Evolutionary conservation across 495 filamentous ascomycete genomes (phyloP).

Genomic region (Thermochaetoides thermophila): DNA sequence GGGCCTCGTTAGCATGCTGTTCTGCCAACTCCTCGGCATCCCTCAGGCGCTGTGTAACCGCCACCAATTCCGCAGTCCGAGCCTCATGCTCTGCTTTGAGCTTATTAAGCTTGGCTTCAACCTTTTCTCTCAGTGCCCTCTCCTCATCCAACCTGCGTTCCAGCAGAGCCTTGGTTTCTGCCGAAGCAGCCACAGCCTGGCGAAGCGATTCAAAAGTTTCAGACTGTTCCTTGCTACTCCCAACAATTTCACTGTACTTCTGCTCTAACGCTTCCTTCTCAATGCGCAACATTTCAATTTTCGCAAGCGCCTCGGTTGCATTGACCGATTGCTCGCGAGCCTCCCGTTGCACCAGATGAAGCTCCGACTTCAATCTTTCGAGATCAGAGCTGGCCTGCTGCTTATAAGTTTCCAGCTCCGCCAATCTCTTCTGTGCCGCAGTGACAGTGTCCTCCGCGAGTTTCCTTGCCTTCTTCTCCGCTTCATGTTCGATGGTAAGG

Average conservation of each 20-base stretch:
- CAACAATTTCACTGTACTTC: slow-evolving; percentile 52
- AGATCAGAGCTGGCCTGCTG: slow-evolving; percentile 68
- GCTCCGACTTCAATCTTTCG: slow-evolving; percentile 68
- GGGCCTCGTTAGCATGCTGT: slow-evolving; percentile 72
- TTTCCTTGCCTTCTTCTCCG: slow-evolving; percentile 64
- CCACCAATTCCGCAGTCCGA: slow-evolving; percentile 64
- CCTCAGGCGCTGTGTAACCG: slow-evolving; percentile 51
- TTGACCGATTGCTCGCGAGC: slow-evolving; percentile 65
- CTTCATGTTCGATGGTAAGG: slow-evolving; percentile 52
- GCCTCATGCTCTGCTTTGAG: slow-evolving; percentile 78
- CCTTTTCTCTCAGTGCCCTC: slow-evolving; percentile 50
- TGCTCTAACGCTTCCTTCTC: slow-evolving; percentile 69
- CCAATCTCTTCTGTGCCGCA: slow-evolving; percentile 66
- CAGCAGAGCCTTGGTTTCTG: slow-evolving; percentile 55
- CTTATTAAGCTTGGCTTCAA: slow-evolving; percentile 68
- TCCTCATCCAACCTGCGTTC: slow-evolving; percentile 81
- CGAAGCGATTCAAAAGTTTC: slow-evolving; percentile 58
- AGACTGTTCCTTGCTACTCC: slow-evolving; percentile 54
- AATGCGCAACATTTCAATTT: slow-evolving; percentile 54
- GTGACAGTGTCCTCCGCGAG: slow-evolving; percentile 79
- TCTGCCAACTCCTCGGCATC: slow-evolving; percentile 90
- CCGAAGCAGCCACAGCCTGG: slow-evolving; percentile 63
- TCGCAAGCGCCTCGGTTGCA: slow-evolving; percentile 58
- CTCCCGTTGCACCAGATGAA: slow-evolving; percentile 60
- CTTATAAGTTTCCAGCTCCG: slow-evolving; percentile 67